Conservation (phyloP, 2,329 filamentous ascomycete species). For the Clarireedia paspali region DNA sequence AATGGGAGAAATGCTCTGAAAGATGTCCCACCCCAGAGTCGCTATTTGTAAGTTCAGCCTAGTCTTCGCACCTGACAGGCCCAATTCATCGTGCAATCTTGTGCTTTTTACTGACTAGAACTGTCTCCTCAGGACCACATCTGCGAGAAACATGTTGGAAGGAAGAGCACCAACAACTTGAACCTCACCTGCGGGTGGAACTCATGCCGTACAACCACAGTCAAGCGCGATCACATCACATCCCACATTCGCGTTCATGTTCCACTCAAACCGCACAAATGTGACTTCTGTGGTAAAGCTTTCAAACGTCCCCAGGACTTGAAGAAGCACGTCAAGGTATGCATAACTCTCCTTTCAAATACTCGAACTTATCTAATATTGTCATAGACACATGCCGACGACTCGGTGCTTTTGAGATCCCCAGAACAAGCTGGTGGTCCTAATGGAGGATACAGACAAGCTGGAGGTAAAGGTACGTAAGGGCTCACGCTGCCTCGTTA, state of each 20-base stretch:
- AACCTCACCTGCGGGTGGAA: conserved; percentile 98
- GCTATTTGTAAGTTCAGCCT: conserved; percentile 31
- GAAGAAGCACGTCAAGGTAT: conserved; percentile 94
- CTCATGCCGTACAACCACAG: conserved; percentile 88
- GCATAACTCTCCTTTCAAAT: conserved; percentile 9
- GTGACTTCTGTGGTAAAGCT: conserved; percentile 95
- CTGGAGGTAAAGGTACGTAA: conserved; percentile 27
- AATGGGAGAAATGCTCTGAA: conserved; percentile 35
- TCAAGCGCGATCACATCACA: conserved; percentile 98
- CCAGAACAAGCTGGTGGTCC: conserved; percentile 27
- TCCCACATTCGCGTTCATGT: conserved; percentile 98
- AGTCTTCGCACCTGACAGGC: neutral
- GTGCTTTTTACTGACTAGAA: conserved; percentile 1
- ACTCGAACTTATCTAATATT: neutral
- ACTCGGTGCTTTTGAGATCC: conserved; percentile 60
- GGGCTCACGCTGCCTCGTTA: conserved; percentile 20
- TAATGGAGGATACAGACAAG: conserved; percentile 45
- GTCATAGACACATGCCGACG: conserved; percentile 77
- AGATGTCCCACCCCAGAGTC: conserved; percentile 32
- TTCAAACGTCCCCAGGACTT: conserved; percentile 98
- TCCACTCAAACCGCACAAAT: conserved; percentile 98
- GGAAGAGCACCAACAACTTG: conserved; percentile 98
- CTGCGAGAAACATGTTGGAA: conserved; percentile 94
- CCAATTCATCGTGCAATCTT: neutral
- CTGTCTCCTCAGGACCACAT: conserved; percentile 70